Conservation (phyloP, 176 grass and related monocot species). For the Carex scoparia region DNA sequence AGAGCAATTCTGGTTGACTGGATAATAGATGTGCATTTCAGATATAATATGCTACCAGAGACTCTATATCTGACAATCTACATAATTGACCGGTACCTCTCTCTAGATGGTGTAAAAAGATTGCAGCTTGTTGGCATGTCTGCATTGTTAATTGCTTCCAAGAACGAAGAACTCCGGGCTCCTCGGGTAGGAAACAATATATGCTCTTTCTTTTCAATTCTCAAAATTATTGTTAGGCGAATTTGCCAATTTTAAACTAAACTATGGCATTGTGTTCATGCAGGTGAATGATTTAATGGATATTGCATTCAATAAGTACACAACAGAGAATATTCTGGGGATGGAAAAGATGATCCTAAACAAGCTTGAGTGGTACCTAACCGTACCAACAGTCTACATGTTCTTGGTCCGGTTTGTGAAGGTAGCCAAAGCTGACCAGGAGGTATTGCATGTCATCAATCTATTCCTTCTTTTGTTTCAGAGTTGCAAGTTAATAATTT, state of each 20-base stretch:
- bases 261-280: background rate
- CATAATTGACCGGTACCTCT: constrained; percentile 68
- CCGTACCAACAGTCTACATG: constrained; percentile 67
- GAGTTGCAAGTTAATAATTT: background rate
- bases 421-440: constrained; percentile 45
- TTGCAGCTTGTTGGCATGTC: constrained; percentile 76
- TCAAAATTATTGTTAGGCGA: background rate
- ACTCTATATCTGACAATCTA: constrained; percentile 70
- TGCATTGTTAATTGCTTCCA: constrained; percentile 78
- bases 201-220: background rate
- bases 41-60: constrained; percentile 79
- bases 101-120: constrained; percentile 41
- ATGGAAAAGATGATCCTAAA: constrained; percentile 88
- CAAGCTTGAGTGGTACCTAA: constrained; percentile 82
- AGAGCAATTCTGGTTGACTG: constrained; percentile 76
- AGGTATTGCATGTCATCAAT: constrained; percentile 31
- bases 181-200: constrained; percentile 51
- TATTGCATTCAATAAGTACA: constrained; percentile 63
- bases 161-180: constrained; percentile 84
- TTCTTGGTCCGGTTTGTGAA: constrained; percentile 77
- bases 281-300: constrained; percentile 81
- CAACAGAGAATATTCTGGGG: constrained; percentile 56
- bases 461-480: background rate
- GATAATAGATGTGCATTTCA: constrained; percentile 87
- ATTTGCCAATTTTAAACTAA: background rate